Percentiles rank a stretch among this genome's conserved stretches.
These are phyloP conservation scores for Orobanche coerulescens DNA, from an alignment of 257 asterid species.

Conservation along the genomic window DNA sequence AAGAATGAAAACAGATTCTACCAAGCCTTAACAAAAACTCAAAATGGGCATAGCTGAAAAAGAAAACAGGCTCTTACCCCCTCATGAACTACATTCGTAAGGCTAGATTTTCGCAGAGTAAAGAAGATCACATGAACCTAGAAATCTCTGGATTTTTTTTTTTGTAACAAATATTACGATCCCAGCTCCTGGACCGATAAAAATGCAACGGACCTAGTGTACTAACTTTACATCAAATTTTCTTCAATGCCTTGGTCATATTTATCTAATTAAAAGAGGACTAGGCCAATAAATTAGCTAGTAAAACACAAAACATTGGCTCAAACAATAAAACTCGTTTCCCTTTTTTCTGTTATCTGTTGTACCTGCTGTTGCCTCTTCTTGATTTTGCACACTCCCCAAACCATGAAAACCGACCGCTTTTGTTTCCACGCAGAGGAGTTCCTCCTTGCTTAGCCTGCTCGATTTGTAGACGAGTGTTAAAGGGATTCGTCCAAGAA, in stretches of 20 bases:
- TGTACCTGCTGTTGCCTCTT: slow-evolving; percentile 35
- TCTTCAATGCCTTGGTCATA: background rate
- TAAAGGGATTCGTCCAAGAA: background rate
- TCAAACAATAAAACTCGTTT: background rate
- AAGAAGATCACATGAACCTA: too few species aligned
- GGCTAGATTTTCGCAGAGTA: too few species aligned
- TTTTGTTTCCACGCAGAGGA: slow-evolving; percentile 40
- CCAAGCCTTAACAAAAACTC: too few species aligned
- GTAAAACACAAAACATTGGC: slow-evolving; percentile 14
- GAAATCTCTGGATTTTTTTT: too few species aligned
- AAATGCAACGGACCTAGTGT: slow-evolving; percentile 19
- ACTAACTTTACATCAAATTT: slow-evolving; percentile 28
- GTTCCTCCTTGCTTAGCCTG: slow-evolving; percentile 51
- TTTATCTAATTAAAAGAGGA: slow-evolving; percentile 1
- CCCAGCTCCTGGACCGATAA: slow-evolving; percentile 23
- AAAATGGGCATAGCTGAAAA: too few species aligned
- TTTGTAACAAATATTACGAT: too few species aligned
- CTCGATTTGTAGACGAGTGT: slow-evolving; percentile 23
- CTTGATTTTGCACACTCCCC: slow-evolving; percentile 72
- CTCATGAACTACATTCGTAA: too few species aligned
- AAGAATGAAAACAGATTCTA: too few species aligned
- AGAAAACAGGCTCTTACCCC: too few species aligned
- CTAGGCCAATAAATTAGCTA: slow-evolving; percentile 23
- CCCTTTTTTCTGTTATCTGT: slow-evolving; percentile 27
- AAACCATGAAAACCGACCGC: slow-evolving; percentile 57